Evolutionary conservation across 1,284 basidiomycete genomes (phyloP).

Genomic region (Omphalotus olearius): DNA sequence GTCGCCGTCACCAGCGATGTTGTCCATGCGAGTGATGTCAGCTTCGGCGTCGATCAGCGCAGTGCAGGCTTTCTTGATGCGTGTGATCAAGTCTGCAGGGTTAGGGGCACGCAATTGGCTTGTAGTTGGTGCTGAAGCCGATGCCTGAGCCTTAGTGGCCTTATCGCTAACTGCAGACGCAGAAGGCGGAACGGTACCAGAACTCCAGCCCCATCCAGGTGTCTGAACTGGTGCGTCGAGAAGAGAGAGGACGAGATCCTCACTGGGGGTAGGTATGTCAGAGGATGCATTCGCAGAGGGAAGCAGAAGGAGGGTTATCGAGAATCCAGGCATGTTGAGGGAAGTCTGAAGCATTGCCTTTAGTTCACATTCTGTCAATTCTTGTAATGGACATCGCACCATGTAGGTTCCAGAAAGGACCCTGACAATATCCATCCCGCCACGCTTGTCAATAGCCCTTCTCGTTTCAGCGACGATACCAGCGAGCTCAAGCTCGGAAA

Average conservation of each 20-base stretch:
- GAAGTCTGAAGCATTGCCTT: constrained; percentile 55
- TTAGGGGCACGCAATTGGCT: constrained; percentile 24
- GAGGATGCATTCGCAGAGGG: constrained; percentile 42
- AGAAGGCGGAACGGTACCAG: constrained; percentile 33
- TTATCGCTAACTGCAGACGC: constrained; percentile 19
- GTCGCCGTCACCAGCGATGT: constrained; percentile 43
- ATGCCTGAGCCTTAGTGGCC: constrained; percentile 17
- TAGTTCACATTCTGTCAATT: constrained; percentile 7
- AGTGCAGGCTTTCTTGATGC: constrained; percentile 61
- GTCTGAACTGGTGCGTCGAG: constrained; percentile 74
- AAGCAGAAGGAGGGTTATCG: constrained; percentile 81
- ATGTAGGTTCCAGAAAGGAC: constrained; percentile 81
- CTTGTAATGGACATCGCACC: constrained; percentile 38
- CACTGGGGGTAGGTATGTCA: constrained; percentile 71
- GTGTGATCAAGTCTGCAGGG: constrained; percentile 35
- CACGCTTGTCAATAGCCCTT: constrained; percentile 47
- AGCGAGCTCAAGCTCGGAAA: constrained; percentile 83
- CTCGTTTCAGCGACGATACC: constrained; percentile 65
- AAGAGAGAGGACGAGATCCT: constrained; percentile 72
- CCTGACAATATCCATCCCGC: constrained; percentile 57
- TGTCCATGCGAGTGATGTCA: constrained; percentile 86
- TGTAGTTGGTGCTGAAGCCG: constrained; percentile 8
- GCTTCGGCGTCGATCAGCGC: constrained; percentile 77
- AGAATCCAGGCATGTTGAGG: constrained; percentile 94
- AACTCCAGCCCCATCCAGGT: constrained; percentile 83